Base-by-base conservation (phyloP, 371 early-diverging fungal species). In the Nematocida parisii region DNA sequence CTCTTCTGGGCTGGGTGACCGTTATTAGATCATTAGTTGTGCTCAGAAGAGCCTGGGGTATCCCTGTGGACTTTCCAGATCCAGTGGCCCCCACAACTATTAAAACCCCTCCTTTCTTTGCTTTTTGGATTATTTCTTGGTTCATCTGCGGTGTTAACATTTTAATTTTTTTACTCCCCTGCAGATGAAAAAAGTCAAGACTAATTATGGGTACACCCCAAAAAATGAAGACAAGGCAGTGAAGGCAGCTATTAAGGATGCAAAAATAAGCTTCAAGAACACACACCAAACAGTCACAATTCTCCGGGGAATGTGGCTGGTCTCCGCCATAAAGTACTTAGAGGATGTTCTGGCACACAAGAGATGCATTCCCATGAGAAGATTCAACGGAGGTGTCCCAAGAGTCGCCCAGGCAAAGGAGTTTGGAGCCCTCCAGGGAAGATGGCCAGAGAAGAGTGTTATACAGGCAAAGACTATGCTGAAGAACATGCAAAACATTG, bases 401-500 rank as follows among this genome's bases (percentile, higher is more conserved):
- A 94, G 96, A 84, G 92, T 93, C 83, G 92, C 94, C 66, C 97
- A 98, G 90, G 97, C 93, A 85, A 95, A 94, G 90, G 92, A 90
- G 75, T 93, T 92, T 89, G 81, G 74, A 50, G 82, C 64, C 39
- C 74, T 73, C 62, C 73, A 89, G 70, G 99, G 92, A 86, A 94
- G 96, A 89, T 98, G 99, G 99, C 99, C 99, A 89, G 92, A 89
- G 86, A 97, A 97, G 93, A 91, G 91, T 84, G 92, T 90, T 89
- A 91, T 93, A 90, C 93, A 93, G 86, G 88, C 97, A 66, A 88
- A 91, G 82, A 92, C 91, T 81, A 90, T 98, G 72, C 90, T 98
- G 86, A 92, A 94, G 91, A 96, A 96, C 90, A 93, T 95, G 84
- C 92, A 93, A 90, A 90, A 90, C 89, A 95, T 95, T 89, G 99